A percentile compares a stretch with the other conserved stretches of the same genome.
Evolutionary conservation across 768 basidiomycete genomes (phyloP).

Genomic region (Mycena amicta): DNA sequence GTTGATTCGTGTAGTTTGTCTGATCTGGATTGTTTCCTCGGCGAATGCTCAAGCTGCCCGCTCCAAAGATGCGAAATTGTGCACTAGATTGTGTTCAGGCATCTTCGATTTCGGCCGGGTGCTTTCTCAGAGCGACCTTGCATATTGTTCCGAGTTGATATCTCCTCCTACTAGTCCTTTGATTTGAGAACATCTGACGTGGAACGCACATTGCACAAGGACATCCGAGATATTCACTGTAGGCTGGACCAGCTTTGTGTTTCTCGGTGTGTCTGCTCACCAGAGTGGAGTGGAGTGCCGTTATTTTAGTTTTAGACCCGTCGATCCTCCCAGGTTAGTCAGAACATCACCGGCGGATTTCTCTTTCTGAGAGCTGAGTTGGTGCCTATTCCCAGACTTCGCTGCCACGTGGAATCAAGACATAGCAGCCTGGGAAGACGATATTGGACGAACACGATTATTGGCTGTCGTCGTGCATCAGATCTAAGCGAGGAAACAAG

Average conservation of each 20-base stretch:
- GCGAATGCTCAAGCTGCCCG: too few species aligned
- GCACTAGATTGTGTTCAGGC: too few species aligned
- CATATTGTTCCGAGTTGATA: too few species aligned
- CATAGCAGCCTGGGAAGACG: background rate
- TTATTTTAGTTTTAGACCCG: slow-evolving; percentile 9
- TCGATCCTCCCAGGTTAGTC: slow-evolving; percentile 20
- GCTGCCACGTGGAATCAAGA: background rate
- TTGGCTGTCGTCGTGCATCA: background rate
- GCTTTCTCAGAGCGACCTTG: too few species aligned
- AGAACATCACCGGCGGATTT: slow-evolving; percentile 6
- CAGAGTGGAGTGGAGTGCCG: background rate
- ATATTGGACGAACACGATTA: background rate
- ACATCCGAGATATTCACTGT: too few species aligned
- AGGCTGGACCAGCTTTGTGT: background rate
- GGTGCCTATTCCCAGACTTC: background rate
- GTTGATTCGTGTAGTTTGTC: too few species aligned
- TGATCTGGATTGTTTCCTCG: too few species aligned
- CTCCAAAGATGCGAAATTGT: too few species aligned
- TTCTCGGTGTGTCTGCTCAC: background rate
- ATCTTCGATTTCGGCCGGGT: too few species aligned
- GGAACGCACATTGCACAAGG: too few species aligned
- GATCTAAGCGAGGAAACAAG: background rate
- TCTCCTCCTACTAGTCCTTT: too few species aligned
- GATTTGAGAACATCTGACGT: too few species aligned
- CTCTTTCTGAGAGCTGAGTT: background rate